Evolutionary conservation across 495 filamentous ascomycete species (phyloP).

Genomic region (Annulohypoxylon maeteangense): DNA sequence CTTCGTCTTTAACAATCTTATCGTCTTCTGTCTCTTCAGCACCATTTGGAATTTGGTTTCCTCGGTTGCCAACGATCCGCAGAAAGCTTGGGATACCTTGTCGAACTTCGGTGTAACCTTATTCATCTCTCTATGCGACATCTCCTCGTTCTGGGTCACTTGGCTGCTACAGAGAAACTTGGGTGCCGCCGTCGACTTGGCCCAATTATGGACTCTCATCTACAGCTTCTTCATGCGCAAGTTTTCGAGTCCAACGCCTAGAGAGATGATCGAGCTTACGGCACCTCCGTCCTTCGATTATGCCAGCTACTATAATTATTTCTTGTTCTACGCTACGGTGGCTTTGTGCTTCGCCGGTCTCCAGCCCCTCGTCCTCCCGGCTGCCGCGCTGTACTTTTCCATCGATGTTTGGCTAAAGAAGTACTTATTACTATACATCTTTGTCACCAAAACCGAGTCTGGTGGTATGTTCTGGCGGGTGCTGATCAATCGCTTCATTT

Average conservation of each 20-base stretch:
- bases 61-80: slow-evolving; percentile 66
- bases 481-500: slow-evolving; percentile 89
- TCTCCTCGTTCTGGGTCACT: slow-evolving; percentile 93
- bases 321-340: slow-evolving; percentile 92
- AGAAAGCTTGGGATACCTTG: slow-evolving; percentile 73
- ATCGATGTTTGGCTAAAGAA: slow-evolving; percentile 93
- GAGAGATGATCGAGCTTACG: slow-evolving; percentile 92
- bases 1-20: slow-evolving; percentile 96
- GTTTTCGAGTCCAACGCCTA: slow-evolving; percentile 87
- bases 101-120: slow-evolving; percentile 68
- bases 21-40: slow-evolving; percentile 91
- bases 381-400: slow-evolving; percentile 89
- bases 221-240: slow-evolving; percentile 85
- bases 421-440: slow-evolving; percentile 93
- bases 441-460: slow-evolving; percentile 95
- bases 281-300: slow-evolving; percentile 95
- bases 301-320: slow-evolving; percentile 95
- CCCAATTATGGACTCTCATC: slow-evolving; percentile 80
- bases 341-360: slow-evolving; percentile 85
- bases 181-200: slow-evolving; percentile 88
- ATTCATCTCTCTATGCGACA: slow-evolving; percentile 74
- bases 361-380: slow-evolving; percentile 90
- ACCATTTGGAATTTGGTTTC: slow-evolving; percentile 78
- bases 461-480: slow-evolving; percentile 94
- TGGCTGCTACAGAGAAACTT: slow-evolving; percentile 93